Conservation (phyloP, 1,284 basidiomycete species). For the Cryptococcus jaspeensis region DNA sequence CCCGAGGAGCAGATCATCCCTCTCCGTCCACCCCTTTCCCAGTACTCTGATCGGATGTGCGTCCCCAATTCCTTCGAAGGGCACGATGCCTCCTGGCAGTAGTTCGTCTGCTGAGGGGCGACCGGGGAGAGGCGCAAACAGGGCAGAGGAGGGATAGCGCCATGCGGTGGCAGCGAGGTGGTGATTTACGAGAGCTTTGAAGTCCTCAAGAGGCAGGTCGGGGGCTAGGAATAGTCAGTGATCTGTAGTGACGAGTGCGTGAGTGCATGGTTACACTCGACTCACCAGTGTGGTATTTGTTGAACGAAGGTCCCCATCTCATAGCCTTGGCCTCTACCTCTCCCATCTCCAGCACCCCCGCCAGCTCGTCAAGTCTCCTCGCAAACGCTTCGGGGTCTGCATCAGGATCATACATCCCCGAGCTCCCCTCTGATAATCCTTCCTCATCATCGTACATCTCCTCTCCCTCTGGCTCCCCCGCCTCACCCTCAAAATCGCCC, state of each 20-base stretch:
- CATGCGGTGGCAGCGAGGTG: constrained; percentile 40
- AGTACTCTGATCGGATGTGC: constrained; percentile 30
- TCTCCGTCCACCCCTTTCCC: constrained; percentile 16
- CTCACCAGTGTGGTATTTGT: constrained; percentile 12
- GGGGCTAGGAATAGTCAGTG: constrained; percentile 9
- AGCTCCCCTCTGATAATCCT: constrained; percentile 24
- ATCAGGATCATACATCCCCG: constrained; percentile 35
- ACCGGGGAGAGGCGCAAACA: constrained; percentile 1
- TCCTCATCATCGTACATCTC: constrained; percentile 18
- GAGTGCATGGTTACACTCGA: neutral
- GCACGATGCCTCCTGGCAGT: neutral
- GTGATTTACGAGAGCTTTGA: constrained; percentile 36
- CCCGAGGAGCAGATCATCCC: constrained; percentile 4
- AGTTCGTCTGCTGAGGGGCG: neutral
- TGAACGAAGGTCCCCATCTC: constrained; percentile 37
- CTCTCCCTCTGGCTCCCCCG: constrained; percentile 12
- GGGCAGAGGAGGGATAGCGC: constrained; percentile 24
- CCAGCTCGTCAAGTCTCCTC: constrained; percentile 42
- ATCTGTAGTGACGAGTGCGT: too few relatives aligned
- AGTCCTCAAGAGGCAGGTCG: constrained; percentile 23
- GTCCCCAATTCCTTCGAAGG: constrained; percentile 2
- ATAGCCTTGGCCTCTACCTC: constrained; percentile 39
- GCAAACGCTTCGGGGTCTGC: constrained; percentile 41
- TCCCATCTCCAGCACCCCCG: constrained; percentile 40
- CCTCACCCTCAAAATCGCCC: neutral